These are phyloP conservation scores for Aspergillus neotritici DNA, from an alignment of 2,329 filamentous ascomycete species.

Conservation along the genomic window DNA sequence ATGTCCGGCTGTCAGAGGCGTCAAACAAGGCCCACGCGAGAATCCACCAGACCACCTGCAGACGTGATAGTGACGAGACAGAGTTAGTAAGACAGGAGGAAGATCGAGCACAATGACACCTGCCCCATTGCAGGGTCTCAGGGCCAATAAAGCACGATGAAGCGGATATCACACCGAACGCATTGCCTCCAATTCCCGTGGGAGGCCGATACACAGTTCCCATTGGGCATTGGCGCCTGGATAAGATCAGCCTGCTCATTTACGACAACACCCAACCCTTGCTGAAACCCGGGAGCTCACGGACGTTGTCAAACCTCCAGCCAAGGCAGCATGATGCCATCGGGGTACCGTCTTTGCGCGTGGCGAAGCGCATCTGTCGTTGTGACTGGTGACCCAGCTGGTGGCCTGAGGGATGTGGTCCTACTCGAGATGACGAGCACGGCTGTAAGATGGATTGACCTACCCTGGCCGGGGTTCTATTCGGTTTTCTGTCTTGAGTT, in stretches of 20 bases:
- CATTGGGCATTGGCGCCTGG: slow-evolving; percentile 7
- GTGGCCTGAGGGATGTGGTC: too few relatives aligned
- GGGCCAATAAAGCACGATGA: slow-evolving; percentile 7
- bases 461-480: neutral
- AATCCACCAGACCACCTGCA: neutral
- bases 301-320: too few relatives aligned
- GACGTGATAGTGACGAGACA: slow-evolving; percentile 4
- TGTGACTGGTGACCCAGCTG: too few relatives aligned
- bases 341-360: too few relatives aligned
- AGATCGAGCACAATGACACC: neutral
- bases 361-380: too few relatives aligned
- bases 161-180: slow-evolving; percentile 7
- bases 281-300: neutral
- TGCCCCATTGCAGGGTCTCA: neutral
- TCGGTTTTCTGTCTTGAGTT: neutral
- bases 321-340: too few relatives aligned
- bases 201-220: slow-evolving; percentile 4
- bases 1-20: too few relatives aligned
- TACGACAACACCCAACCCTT: slow-evolving; percentile 5
- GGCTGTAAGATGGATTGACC: too few relatives aligned
- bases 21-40: neutral
- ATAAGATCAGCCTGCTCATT: slow-evolving; percentile 7
- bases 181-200: slow-evolving; percentile 4
- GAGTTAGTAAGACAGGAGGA: neutral
- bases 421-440: too few relatives aligned